These are phyloP conservation scores for Lactarius hatsudake DNA, from an alignment of 768 basidiomycete species.

Conservation along the genomic window DNA sequence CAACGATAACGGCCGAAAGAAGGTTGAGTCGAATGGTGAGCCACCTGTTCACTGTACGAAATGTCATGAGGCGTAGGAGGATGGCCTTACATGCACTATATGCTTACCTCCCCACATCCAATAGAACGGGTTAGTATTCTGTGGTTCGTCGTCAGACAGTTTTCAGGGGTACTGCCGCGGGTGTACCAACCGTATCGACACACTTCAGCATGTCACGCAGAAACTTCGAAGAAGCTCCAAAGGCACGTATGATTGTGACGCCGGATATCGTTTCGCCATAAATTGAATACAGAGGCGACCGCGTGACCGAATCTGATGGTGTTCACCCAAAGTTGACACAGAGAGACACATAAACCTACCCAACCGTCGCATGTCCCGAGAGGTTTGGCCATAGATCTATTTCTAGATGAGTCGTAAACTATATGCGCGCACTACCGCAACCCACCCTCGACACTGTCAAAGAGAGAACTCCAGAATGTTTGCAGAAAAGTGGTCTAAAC, in stretches of 20 bases:
- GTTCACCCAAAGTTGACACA: background rate
- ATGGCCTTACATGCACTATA: background rate
- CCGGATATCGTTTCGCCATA: slow-evolving; percentile 54
- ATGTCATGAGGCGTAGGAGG: slow-evolving; percentile 6
- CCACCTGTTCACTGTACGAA: slow-evolving; percentile 78
- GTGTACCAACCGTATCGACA: slow-evolving; percentile 65
- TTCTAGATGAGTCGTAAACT: slow-evolving; percentile 20
- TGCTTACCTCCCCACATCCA: slow-evolving; percentile 84
- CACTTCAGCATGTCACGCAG: slow-evolving; percentile 79
- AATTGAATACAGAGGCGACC: slow-evolving; percentile 52
- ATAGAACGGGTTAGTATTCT: slow-evolving; percentile 73
- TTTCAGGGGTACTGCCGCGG: background rate
- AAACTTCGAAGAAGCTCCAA: slow-evolving; percentile 86
- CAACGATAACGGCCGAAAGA: slow-evolving; percentile 67
- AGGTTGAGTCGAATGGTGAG: slow-evolving; percentile 84
- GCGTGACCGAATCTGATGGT: slow-evolving; percentile 41
- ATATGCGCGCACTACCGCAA: background rate
- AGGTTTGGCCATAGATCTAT: slow-evolving; percentile 73
- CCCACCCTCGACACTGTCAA: slow-evolving; percentile 15
- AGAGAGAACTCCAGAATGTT: slow-evolving; percentile 1
- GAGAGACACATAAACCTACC: slow-evolving; percentile 41
- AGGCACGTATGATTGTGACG: slow-evolving; percentile 65
- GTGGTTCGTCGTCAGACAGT: slow-evolving; percentile 1
- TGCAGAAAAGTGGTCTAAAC: too few relatives aligned
- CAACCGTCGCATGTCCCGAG: slow-evolving; percentile 78